Percentiles rank a stretch among this genome's conserved stretches.
These are phyloP conservation scores for Neurospora hispaniola DNA, from an alignment of 495 filamentous ascomycete species.

Conservation along the genomic window DNA sequence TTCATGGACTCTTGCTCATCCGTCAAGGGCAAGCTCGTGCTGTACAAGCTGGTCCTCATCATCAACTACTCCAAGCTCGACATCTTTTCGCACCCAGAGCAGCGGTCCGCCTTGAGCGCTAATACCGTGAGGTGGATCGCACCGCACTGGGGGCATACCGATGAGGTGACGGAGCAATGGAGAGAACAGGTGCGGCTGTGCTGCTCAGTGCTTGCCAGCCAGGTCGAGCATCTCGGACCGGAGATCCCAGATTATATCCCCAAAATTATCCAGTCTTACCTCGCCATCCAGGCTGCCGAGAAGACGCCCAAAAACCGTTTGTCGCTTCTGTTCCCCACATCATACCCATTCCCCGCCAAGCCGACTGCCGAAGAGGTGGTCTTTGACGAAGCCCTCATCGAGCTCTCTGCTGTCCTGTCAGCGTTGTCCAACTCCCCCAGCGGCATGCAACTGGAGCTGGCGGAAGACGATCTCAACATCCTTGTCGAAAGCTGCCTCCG, in stretches of 20 bases:
- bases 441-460: constrained; percentile 56
- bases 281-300: constrained; percentile 54
- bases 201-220: constrained; percentile 78
- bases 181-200: constrained; percentile 87
- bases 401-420: constrained; percentile 79
- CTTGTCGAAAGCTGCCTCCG: constrained; percentile 66
- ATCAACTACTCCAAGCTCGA: constrained; percentile 75
- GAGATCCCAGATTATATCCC: constrained; percentile 79
- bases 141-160: constrained; percentile 80
- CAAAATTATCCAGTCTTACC: constrained; percentile 84
- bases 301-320: constrained; percentile 57
- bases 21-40: constrained; percentile 85
- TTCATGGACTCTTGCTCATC: constrained; percentile 85
- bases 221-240: constrained; percentile 67
- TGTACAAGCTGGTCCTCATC: constrained; percentile 88
- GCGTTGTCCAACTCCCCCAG: constrained; percentile 62
- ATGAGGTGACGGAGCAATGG: constrained; percentile 71
- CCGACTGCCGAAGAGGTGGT: constrained; percentile 46
- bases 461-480: constrained; percentile 62
- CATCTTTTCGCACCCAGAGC: constrained; percentile 66
- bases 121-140: constrained; percentile 87
- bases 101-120: constrained; percentile 58
- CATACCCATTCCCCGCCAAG: constrained; percentile 80
- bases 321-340: constrained; percentile 78
- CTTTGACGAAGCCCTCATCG: constrained; percentile 85